Evolutionary conservation across 805 yeast species (phyloP), one percentile per base, ranked within the genome.

Genomic region (Teunomyces funiuensis): DNA sequence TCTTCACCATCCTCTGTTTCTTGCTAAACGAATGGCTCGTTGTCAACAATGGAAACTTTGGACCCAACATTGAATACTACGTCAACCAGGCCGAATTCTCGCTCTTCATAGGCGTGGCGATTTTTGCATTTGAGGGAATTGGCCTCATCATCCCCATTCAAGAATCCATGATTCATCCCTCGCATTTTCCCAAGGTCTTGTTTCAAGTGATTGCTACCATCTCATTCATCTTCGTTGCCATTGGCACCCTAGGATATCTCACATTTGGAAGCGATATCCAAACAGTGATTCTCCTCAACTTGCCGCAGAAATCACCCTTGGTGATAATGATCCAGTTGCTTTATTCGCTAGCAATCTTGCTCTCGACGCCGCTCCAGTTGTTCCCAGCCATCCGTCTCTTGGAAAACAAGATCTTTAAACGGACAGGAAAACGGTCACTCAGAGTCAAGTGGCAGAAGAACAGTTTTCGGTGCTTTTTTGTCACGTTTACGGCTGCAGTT

Each of bases 51-150:
- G 58, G 67, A 2, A 36, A 39, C 2, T 59, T 74, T 0, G 81
- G 81, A 1, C 69, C 67, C 2, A 80, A 77, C 2, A 69, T 85
- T 23, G 67, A 69, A 16, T 60, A 62, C 37, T 57, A 63, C 25
- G 75, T 85, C 63, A 85, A 85, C 58, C 46, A 66, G 22, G 67
- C 73, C 4, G 73, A 73, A 38, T 85, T 87, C 73, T 79, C 91
- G 0, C 62, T 86, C 36, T 85, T 85, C 54, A 80, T 85, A 38
- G 95, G 95, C 6, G 87, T 86, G 5, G 90, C 91, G 2, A 85
- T 86, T 22, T 86, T 86, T 67, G 88, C 93, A n/a, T 86, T 85
- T 56, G 95, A 86, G 64, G 95, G 95, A 1, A 85, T 86, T 43
- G 93, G 95, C 0, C 67, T 86, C 36, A 83, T 86, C 37, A 82